These are phyloP conservation scores for Pleoardoris graminearum DNA, from an alignment of 2,329 filamentous ascomycete species.

Conservation along the genomic window DNA sequence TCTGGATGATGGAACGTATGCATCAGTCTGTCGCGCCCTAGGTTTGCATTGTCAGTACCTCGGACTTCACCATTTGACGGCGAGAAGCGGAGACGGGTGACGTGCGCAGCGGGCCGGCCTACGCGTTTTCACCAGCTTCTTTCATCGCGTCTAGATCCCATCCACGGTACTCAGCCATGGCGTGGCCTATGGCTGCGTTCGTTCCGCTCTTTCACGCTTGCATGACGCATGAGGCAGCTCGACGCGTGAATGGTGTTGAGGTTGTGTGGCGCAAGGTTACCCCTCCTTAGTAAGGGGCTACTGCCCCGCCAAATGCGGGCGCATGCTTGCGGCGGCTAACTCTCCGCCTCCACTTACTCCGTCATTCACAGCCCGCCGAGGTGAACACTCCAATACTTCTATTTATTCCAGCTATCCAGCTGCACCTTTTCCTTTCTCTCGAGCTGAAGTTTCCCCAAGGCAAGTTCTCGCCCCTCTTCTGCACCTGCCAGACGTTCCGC, in stretches of 20 bases:
- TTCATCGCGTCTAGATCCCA: conserved; percentile 8
- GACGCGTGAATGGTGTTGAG: conserved; percentile 7
- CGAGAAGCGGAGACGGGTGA: conserved; percentile 3
- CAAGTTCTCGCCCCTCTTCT: neutral
- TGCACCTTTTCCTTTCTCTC: neutral
- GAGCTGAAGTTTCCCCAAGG: neutral
- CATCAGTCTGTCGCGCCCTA: conserved; percentile 2
- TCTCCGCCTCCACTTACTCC: neutral
- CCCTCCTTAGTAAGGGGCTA: conserved; percentile 7
- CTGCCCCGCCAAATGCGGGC: conserved; percentile 16
- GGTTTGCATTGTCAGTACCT: conserved; percentile 4
- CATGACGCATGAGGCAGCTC: conserved; percentile 8
- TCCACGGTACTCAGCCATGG: conserved; percentile 11
- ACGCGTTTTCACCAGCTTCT: conserved; percentile 23
- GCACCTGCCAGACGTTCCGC: conserved; percentile 4
- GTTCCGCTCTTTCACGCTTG: conserved; percentile 1
- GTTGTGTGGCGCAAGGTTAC: neutral
- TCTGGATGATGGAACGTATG: conserved; percentile 14
- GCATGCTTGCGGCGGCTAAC: conserved; percentile 1
- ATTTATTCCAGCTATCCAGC: no score
- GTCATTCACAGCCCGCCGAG: conserved; percentile 3
- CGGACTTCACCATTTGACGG: neutral
- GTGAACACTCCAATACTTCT: neutral
- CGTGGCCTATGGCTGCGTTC: neutral
- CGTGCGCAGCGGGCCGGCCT: conserved; percentile 25